Conservation (phyloP, 441 rosid genomes). For the Iberis amara region DNA sequence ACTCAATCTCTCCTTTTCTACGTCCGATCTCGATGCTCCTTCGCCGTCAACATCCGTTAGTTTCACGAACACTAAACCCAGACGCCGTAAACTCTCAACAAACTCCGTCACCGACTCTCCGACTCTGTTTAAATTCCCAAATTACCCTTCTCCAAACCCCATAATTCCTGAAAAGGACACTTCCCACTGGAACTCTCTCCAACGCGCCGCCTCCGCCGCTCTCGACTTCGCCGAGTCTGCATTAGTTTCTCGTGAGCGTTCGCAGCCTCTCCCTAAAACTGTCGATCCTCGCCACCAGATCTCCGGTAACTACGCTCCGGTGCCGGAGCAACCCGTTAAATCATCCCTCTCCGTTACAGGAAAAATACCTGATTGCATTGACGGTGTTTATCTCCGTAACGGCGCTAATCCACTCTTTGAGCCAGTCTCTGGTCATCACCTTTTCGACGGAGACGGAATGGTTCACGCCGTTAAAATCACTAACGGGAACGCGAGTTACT, state of each 20-base stretch:
- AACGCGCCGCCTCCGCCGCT: conserved; percentile 53
- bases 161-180: conserved; percentile 26
- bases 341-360: conserved; percentile 46
- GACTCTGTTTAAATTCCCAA: conserved; percentile 21
- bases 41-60: conserved; percentile 33
- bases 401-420: conserved; percentile 75
- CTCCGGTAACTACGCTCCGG: conserved; percentile 78
- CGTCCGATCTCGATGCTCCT: conserved; percentile 27
- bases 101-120: conserved; percentile 25
- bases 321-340: conserved; percentile 51
- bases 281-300: conserved; percentile 68
- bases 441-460: conserved; percentile 87
- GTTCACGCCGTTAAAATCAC: conserved; percentile 58
- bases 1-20: conserved; percentile 29
- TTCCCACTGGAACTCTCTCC: conserved; percentile 48
- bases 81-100: conserved; percentile 27
- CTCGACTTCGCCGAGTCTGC: conserved; percentile 54
- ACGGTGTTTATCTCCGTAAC: conserved; percentile 70
- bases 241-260: conserved; percentile 48
- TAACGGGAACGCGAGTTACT: conserved; percentile 54
- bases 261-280: conserved; percentile 60
- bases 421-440: conserved; percentile 69
- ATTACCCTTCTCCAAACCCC: conserved; percentile 24
- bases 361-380: conserved; percentile 53
- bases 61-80: conserved; percentile 23